Evolutionary conservation across 1,139 yeast genomes (phyloP).

Genomic region (Sugiyamaella grinbergsii): DNA sequence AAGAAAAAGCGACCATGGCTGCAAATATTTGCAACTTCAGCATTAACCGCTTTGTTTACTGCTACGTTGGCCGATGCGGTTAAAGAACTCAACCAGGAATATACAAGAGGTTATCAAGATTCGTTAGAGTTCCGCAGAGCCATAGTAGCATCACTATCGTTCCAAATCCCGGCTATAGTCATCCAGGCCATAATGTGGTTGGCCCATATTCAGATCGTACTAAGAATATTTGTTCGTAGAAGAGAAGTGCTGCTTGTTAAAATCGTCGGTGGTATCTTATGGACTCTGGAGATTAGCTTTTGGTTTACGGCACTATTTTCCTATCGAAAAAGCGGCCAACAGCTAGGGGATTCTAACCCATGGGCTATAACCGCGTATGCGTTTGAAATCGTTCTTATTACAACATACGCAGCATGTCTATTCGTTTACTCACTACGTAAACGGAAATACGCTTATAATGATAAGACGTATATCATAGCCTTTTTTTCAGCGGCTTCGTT

Average conservation of each 20-base stretch:
- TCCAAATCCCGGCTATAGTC: constrained; percentile 64
- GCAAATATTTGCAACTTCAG: constrained; percentile 40
- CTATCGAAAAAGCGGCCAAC: neutral
- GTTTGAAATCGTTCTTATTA: constrained; percentile 70
- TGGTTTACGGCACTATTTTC: constrained; percentile 23
- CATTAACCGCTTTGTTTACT: constrained; percentile 40
- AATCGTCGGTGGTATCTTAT: constrained; percentile 59
- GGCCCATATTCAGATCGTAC: constrained; percentile 76
- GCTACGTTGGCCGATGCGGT: constrained; percentile 37
- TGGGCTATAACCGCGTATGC: constrained; percentile 64
- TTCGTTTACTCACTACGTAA: constrained; percentile 62
- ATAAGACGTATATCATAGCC: constrained; percentile 55
- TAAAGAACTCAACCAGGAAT: constrained; percentile 41
- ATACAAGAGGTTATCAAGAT: constrained; percentile 54
- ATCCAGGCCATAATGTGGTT: constrained; percentile 65
- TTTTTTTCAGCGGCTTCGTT: constrained; percentile 60
- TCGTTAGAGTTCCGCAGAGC: constrained; percentile 55
- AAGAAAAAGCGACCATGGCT: constrained; percentile 41
- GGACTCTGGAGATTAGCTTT: constrained; percentile 44
- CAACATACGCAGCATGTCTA: constrained; percentile 69
- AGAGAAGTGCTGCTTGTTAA: constrained; percentile 67
- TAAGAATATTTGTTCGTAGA: constrained; percentile 69
- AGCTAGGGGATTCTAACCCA: neutral
- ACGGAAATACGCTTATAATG: constrained; percentile 56
- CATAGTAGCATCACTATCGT: constrained; percentile 52